These are phyloP conservation scores for Hymenoscyphus albidus DNA, from an alignment of 2,329 filamentous ascomycete genomes.

Conservation along the genomic window DNA sequence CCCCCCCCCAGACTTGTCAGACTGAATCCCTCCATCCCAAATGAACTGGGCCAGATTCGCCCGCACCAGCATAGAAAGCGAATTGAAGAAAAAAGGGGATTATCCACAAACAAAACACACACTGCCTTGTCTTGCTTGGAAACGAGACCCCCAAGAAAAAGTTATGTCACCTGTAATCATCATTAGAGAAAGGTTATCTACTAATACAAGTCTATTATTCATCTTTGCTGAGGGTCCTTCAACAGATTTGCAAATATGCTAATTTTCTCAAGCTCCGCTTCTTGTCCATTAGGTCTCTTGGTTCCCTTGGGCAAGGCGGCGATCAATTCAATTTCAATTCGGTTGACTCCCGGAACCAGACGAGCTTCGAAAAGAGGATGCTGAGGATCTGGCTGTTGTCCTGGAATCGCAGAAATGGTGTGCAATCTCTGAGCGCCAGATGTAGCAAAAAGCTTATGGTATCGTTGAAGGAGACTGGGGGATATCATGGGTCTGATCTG, in stretches of 20 bases:
- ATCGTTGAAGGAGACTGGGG: slow-evolving; percentile 59
- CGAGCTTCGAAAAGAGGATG: slow-evolving; percentile 73
- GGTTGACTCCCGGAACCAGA: slow-evolving; percentile 69
- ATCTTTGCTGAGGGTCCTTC: slow-evolving; percentile 14
- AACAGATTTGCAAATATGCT: slow-evolving; percentile 69
- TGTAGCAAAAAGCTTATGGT: slow-evolving; percentile 73
- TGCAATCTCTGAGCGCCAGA: slow-evolving; percentile 61
- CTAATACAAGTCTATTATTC: slow-evolving; percentile 9
- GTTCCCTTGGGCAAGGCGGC: slow-evolving; percentile 62
- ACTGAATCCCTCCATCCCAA: too few species aligned
- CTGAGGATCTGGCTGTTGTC: slow-evolving; percentile 50
- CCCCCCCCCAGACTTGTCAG: too few species aligned
- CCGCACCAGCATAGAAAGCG: too few species aligned
- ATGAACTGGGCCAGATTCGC: too few species aligned
- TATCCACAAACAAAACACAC: too few species aligned
- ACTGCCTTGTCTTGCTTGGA: too few species aligned
- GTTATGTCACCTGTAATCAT: background rate
- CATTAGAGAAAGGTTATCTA: background rate
- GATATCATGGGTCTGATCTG: slow-evolving; percentile 67
- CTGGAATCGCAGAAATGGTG: slow-evolving; percentile 45
- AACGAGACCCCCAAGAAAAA: too few species aligned
- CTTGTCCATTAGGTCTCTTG: slow-evolving; percentile 53
- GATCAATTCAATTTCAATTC: slow-evolving; percentile 73
- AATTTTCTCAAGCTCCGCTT: slow-evolving; percentile 74
- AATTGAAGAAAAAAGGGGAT: too few species aligned